phyloP scores from a whole-genome alignment of 352 stramenopile genomes.

The Elongisporangium senticosum region DNA sequence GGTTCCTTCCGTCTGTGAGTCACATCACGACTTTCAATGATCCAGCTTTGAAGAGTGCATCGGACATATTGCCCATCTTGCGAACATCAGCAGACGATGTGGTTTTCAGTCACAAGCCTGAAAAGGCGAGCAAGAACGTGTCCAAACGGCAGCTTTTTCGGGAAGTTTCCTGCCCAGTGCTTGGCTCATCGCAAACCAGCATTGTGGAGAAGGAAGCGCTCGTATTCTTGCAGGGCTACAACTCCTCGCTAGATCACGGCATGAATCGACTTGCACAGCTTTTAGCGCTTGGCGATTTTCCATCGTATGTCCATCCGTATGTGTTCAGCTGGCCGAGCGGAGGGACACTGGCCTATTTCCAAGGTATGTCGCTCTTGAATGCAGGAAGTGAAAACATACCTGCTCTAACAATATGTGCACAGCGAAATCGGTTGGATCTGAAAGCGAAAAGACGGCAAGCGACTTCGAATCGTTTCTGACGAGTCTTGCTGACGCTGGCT shows the following conservation, averaged over 20 bases:
- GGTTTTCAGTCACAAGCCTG: conserved; percentile 31
- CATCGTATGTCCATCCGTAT: conserved; percentile 28
- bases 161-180: conserved; percentile 14
- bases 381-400: background rate
- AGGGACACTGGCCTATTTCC: conserved; percentile 24
- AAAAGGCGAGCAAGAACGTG: conserved; percentile 7
- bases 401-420: background rate
- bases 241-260: conserved; percentile 29
- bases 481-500: conserved; percentile 27
- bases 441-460: conserved; percentile 21
- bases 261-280: conserved; percentile 27
- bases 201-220: conserved; percentile 16
- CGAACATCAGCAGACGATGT: conserved; percentile 43
- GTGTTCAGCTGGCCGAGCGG: conserved; percentile 44
- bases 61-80: conserved; percentile 32
- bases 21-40: conserved; percentile 6
- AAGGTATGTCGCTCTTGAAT: conserved; percentile 8
- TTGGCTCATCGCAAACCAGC: conserved; percentile 1
- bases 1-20: conserved; percentile 25
- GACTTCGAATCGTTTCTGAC: conserved; percentile 23
- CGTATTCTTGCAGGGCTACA: conserved; percentile 31
- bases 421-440: conserved; percentile 17
- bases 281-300: conserved; percentile 28
- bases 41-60: conserved; percentile 11
- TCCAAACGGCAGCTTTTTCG: conserved; percentile 14